phyloP scores from a whole-genome alignment of 768 basidiomycete species.

The Boletus subcaerulescens region DNA sequence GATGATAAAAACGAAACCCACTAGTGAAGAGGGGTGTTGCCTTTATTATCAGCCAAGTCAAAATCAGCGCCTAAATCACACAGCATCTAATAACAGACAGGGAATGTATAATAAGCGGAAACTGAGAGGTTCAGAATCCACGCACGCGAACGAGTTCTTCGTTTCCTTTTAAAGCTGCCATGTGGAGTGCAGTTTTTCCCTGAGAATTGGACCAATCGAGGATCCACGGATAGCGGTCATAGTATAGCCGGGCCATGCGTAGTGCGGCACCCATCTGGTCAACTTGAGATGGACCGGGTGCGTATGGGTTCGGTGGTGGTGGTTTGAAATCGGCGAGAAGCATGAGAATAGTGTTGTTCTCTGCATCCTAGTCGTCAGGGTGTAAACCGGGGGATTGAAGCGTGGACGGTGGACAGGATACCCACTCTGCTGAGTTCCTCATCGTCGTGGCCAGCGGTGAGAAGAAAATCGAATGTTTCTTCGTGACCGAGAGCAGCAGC shows the following conservation, averaged over 20 bases:
- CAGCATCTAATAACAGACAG: slow-evolving; percentile 59
- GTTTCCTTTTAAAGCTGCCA: slow-evolving; percentile 85
- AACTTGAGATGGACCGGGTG: slow-evolving; percentile 45
- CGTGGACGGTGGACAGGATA: slow-evolving; percentile 13
- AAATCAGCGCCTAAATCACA: slow-evolving; percentile 89
- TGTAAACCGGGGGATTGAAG: slow-evolving; percentile 17
- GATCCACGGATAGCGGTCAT: slow-evolving; percentile 81
- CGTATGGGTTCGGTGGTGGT: slow-evolving; percentile 43
- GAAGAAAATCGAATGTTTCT: slow-evolving; percentile 90
- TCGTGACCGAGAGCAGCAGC: slow-evolving; percentile 84
- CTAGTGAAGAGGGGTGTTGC: slow-evolving; percentile 93
- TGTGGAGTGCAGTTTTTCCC: slow-evolving; percentile 88
- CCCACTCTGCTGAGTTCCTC: slow-evolving; percentile 86
- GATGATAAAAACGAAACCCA: slow-evolving; percentile 38
- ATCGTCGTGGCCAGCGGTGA: slow-evolving; percentile 87
- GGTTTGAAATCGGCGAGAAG: slow-evolving; percentile 83
- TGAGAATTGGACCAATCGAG: slow-evolving; percentile 91
- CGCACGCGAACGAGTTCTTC: slow-evolving; percentile 83
- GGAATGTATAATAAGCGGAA: slow-evolving; percentile 10
- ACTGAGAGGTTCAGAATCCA: slow-evolving; percentile 18
- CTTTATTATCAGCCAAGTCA: slow-evolving; percentile 86
- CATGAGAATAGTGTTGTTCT: slow-evolving; percentile 92
- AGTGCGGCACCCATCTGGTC: slow-evolving; percentile 71
- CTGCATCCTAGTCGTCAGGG: slow-evolving; percentile 62
- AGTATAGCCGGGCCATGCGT: slow-evolving; percentile 85